Percentiles rank a stretch among this genome's conserved stretches.
phyloP scores from a whole-genome alignment of 1,139 yeast genomes.

The Williopsis jadinii region DNA sequence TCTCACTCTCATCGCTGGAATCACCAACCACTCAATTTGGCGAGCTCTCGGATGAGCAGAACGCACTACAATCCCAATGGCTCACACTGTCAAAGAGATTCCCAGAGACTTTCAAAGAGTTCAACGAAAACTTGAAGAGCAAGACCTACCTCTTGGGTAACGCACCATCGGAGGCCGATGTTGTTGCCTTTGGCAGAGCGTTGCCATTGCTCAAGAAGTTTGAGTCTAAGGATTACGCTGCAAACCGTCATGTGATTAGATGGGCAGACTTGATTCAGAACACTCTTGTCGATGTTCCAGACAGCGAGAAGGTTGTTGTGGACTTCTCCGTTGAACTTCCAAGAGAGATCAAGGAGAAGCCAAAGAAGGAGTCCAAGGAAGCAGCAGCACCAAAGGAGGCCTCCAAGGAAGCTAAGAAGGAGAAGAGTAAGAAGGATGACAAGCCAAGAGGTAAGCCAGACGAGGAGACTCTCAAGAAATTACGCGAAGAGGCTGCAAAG shows the following conservation, averaged over 20 bases:
- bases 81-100: constrained; percentile 58
- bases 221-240: constrained; percentile 37
- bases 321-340: constrained; percentile 61
- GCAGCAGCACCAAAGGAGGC: constrained; percentile 19
- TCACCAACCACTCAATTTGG: constrained; percentile 26
- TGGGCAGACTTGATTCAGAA: constrained; percentile 88
- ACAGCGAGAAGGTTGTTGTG: constrained; percentile 43
- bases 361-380: constrained; percentile 37
- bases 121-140: constrained; percentile 65
- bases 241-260: constrained; percentile 80
- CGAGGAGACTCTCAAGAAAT: constrained; percentile 57
- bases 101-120: constrained; percentile 47
- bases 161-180: constrained; percentile 60
- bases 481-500: constrained; percentile 60
- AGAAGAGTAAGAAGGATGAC: constrained; percentile 22
- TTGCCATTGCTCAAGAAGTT: constrained; percentile 54
- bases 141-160: constrained; percentile 67
- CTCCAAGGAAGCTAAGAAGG: constrained; percentile 24
- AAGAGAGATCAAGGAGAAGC: constrained; percentile 57
- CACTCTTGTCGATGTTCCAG: constrained; percentile 46
- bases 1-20: constrained; percentile 9
- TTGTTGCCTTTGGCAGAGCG: constrained; percentile 57
- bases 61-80: constrained; percentile 81
- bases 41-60: constrained; percentile 34
- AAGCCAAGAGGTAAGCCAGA: constrained; percentile 35